A percentile compares a stretch with the other conserved stretches of the same genome.
Conservation (phyloP, 164 flowering plant species). For the Chimonanthus salicifolius region DNA sequence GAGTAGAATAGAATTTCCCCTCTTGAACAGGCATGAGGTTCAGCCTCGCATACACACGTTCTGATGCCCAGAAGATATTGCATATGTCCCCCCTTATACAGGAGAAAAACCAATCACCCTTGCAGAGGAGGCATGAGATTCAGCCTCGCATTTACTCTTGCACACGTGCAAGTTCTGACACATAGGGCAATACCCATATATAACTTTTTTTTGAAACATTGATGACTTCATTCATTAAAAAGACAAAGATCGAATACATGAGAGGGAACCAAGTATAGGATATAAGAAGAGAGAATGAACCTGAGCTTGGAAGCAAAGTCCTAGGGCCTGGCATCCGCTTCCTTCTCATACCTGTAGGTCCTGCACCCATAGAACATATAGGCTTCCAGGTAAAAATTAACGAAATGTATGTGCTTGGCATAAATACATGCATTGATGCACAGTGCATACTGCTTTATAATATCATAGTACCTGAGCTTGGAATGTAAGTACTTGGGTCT, state of each 20-base stretch:
- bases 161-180: neutral
- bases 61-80: too few species aligned
- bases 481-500: conserved; percentile 2
- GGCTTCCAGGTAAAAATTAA: neutral
- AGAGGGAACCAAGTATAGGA: neutral
- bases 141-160: neutral
- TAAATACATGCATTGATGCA: neutral
- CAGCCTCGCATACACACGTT: too few species aligned
- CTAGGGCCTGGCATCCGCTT: neutral
- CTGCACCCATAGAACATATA: neutral
- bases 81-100: too few species aligned
- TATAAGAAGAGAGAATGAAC: neutral
- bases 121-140: neutral
- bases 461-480: neutral
- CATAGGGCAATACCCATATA: neutral
- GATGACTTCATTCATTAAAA: too few species aligned
- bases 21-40: too few species aligned
- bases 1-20: too few species aligned
- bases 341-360: neutral
- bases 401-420: neutral
- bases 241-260: too few species aligned
- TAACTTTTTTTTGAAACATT: neutral
- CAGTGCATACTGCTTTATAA: neutral
- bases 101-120: too few species aligned
- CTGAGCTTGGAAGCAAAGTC: neutral